These are phyloP conservation scores for Gomphus sp. DNA, from an alignment of 1,284 basidiomycete species.

Conservation along the genomic window DNA sequence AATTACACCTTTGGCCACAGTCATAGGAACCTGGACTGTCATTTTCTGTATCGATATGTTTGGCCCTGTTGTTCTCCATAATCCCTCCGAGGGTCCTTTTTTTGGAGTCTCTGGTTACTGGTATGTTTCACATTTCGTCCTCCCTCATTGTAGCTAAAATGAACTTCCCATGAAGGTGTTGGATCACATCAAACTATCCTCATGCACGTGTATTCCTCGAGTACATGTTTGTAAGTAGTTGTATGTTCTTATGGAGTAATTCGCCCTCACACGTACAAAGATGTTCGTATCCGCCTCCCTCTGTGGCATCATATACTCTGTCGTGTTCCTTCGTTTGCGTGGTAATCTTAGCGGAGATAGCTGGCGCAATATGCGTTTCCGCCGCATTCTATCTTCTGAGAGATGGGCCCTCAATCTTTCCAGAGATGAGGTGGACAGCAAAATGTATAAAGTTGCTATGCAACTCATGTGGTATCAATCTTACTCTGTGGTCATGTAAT, in stretches of 20 bases:
- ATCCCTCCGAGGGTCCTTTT: slow-evolving; percentile 32
- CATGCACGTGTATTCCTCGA: slow-evolving; percentile 25
- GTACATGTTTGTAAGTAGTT: slow-evolving; percentile 28
- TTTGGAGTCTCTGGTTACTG: slow-evolving; percentile 43
- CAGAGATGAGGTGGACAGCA: slow-evolving; percentile 8
- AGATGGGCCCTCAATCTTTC: slow-evolving; percentile 5
- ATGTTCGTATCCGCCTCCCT: slow-evolving; percentile 39
- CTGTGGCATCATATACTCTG: slow-evolving; percentile 35
- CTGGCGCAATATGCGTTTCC: slow-evolving; percentile 25
- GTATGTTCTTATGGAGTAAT: slow-evolving; percentile 18
- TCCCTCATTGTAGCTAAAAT: not conserved
- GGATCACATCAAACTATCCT: slow-evolving; percentile 38
- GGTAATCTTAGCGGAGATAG: slow-evolving; percentile 34
- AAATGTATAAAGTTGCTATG: slow-evolving; percentile 7
- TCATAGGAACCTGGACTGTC: slow-evolving; percentile 34
- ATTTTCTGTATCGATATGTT: slow-evolving; percentile 33
- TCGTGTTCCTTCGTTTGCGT: slow-evolving; percentile 39
- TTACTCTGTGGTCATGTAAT: not conserved
- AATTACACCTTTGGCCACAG: slow-evolving; percentile 27
- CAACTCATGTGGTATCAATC: slow-evolving; percentile 6
- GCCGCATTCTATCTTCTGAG: slow-evolving; percentile 9
- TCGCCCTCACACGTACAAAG: slow-evolving; percentile 36
- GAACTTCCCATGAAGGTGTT: slow-evolving; percentile 25
- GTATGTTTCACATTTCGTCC: slow-evolving; percentile 12
- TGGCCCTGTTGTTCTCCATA: slow-evolving; percentile 34